Base-by-base conservation (phyloP, 345 rosid genomes). In the Populus davidiana region DNA sequence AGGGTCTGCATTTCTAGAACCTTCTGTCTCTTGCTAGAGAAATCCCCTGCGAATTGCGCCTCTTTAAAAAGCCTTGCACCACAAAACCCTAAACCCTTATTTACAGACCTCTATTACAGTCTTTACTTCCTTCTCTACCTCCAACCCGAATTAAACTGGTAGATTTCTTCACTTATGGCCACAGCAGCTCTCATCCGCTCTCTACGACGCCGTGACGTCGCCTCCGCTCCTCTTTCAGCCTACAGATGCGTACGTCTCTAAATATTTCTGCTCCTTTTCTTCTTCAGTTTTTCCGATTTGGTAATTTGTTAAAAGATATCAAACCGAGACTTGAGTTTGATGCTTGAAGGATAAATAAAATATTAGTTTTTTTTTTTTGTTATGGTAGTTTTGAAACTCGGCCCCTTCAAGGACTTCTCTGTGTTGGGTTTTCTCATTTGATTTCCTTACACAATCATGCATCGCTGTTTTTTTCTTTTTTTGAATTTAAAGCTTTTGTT, bases 171-270 rank as follows among this genome's bases (percentile, higher is more conserved):
- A 21, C 6, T 33, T 17, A 94, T 93, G 97, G 97, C 97, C 69
- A 72, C 93, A 31, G 87, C 90, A 0, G 87, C 87, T 71, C 75
- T 95, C 39, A 83, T 95, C 56, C 94, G 97, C 31, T 84, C 93
- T 54, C 12, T 94, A 16, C 85, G 94, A 49, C 94, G 94, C 41
- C 95, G 95, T 36, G 91, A 91, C 12, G 83, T 87, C 43, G 90
- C 86, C 36, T 82, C 88, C 10, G 81, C 93, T 5, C 85, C 97
- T 21, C 73, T 88, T 8, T 84, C 93, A 1, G 90, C 89, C 23
- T 90, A 81, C 82, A 90, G 80, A 91, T 88, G 85, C 63, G 98
- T 95, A 84, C 6, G 94, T 72, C 2, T 59, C 64, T 3, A 3
- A 23, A n/a, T 16, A 59, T 59, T 59, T 59, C 13, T 23, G 25